Conservation (phyloP, 345 rosid genomes). For the Limnanthes douglasii region DNA sequence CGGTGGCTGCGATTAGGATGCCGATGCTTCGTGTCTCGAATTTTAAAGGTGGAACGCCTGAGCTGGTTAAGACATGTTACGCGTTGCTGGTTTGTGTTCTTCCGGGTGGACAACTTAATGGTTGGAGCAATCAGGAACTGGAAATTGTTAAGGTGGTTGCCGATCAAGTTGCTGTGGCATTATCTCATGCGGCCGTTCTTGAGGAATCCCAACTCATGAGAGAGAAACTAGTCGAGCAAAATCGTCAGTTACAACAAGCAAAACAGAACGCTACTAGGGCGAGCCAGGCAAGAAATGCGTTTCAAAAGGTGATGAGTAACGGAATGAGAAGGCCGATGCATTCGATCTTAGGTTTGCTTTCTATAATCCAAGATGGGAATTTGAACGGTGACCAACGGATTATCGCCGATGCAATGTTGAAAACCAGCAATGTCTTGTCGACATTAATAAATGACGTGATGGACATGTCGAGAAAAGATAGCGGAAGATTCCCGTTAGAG, state of each 20-base stretch:
- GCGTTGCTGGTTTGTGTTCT: slow-evolving; percentile 80
- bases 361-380: slow-evolving; percentile 42
- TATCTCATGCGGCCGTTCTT: slow-evolving; percentile 88
- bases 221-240: slow-evolving; percentile 70
- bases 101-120: slow-evolving; percentile 34
- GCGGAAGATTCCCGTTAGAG: slow-evolving; percentile 32
- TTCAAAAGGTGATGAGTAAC: slow-evolving; percentile 75
- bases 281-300: slow-evolving; percentile 55
- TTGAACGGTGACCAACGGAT: slow-evolving; percentile 32
- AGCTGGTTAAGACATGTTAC: slow-evolving; percentile 47
- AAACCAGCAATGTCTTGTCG: slow-evolving; percentile 46
- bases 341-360: slow-evolving; percentile 55
- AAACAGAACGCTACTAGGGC: slow-evolving; percentile 73
- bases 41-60: slow-evolving; percentile 93
- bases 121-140: slow-evolving; percentile 62
- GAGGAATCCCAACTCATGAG: slow-evolving; percentile 93
- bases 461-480: slow-evolving; percentile 45
- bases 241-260: slow-evolving; percentile 53
- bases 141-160: slow-evolving; percentile 89
- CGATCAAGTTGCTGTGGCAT: slow-evolving; percentile 93
- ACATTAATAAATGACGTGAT: slow-evolving; percentile 59
- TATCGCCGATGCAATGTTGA: slow-evolving; percentile 58
- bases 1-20: slow-evolving; percentile 78
- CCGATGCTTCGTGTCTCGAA: slow-evolving; percentile 81
- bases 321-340: slow-evolving; percentile 77